phyloP scores from a whole-genome alignment of 306 rosid genomes.

The Betula pendula region DNA sequence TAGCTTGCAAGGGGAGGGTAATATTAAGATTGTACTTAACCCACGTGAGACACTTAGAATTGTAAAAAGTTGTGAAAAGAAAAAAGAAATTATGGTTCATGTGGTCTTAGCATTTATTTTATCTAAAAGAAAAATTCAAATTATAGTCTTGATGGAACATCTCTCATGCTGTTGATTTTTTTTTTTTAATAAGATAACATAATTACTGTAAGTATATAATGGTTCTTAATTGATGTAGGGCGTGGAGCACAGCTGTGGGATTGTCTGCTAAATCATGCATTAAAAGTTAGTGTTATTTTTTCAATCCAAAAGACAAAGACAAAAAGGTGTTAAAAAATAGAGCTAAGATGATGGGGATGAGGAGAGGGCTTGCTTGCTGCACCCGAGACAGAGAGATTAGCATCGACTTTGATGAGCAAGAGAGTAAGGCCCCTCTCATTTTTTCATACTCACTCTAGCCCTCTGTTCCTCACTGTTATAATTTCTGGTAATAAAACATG shows the following conservation, averaged over 20 bases:
- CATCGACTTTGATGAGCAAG: constrained; percentile 75
- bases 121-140: background rate
- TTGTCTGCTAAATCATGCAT: constrained; percentile 13
- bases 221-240: constrained; percentile 34
- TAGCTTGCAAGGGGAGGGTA: too few species aligned
- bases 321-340: background rate
- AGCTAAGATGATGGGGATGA: constrained; percentile 38
- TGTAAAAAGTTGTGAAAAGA: too few species aligned
- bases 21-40: too few species aligned
- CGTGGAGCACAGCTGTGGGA: constrained; percentile 11
- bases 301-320: background rate
- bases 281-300: background rate
- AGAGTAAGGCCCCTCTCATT: constrained; percentile 48
- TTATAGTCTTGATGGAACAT: background rate
- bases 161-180: background rate
- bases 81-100: background rate
- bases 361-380: constrained; percentile 77
- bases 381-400: constrained; percentile 57
- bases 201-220: background rate
- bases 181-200: constrained; percentile 15
- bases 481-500: too few species aligned
- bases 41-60: too few species aligned
- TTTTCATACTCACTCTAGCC: background rate
- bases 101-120: background rate
- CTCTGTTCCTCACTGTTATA: background rate